phyloP scores from a whole-genome alignment of 805 yeast genomes.

The Hemisphaericaspora nanyangensis region DNA sequence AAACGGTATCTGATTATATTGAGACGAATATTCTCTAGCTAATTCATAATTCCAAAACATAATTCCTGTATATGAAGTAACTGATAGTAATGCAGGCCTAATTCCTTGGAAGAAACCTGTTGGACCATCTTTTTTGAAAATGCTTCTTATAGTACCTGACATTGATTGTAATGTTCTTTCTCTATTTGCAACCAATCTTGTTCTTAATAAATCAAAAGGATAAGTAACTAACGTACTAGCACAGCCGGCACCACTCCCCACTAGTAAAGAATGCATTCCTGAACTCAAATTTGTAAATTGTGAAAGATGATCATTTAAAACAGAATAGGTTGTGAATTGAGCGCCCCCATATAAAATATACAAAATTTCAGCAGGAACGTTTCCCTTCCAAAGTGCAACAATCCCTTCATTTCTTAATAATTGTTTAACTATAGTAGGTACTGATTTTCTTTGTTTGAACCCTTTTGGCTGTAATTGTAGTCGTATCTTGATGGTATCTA shows the following conservation, averaged over 20 bases:
- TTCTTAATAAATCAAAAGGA: slow-evolving; percentile 87
- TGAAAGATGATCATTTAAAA: slow-evolving; percentile 44
- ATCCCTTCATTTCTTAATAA: slow-evolving; percentile 65
- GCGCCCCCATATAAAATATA: slow-evolving; percentile 81
- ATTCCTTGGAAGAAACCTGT: slow-evolving; percentile 50
- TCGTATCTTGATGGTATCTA: slow-evolving; percentile 75
- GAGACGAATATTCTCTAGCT: slow-evolving; percentile 34
- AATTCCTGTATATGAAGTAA: slow-evolving; percentile 68
- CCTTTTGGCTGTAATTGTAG: slow-evolving; percentile 53
- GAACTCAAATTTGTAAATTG: slow-evolving; percentile 28
- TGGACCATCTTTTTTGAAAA: slow-evolving; percentile 32
- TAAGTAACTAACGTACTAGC: slow-evolving; percentile 72
- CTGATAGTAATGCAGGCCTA: slow-evolving; percentile 51
- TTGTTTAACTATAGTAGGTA: slow-evolving; percentile 32
- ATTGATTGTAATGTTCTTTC: slow-evolving; percentile 35
- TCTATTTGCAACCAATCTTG: slow-evolving; percentile 73
- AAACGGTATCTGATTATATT: slow-evolving; percentile 28
- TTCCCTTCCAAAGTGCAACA: slow-evolving; percentile 90
- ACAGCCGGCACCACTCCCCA: slow-evolving; percentile 79
- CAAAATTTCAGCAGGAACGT: slow-evolving; percentile 85
- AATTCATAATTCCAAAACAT: slow-evolving; percentile 69
- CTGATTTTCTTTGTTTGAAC: slow-evolving; percentile 20
- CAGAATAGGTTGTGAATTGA: slow-evolving; percentile 74
- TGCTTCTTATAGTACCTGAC: slow-evolving; percentile 18
- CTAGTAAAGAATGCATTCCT: slow-evolving; percentile 44